Evolutionary conservation across 257 asterid species (phyloP).

Genomic region (Craterostigma plantagineum): DNA sequence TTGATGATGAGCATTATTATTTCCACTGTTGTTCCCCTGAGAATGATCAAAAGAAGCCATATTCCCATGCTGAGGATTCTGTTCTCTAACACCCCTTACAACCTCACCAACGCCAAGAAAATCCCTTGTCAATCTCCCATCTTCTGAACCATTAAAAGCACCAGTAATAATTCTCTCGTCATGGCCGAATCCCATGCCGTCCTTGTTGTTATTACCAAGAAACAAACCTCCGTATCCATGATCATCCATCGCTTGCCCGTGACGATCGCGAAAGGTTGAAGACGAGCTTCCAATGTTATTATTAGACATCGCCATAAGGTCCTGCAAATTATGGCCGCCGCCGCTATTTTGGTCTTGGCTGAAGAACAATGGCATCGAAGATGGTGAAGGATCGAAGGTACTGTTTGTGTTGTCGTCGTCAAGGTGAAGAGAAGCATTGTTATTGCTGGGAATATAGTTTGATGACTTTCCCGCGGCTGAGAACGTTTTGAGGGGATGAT

Average conservation of each 20-base stretch:
- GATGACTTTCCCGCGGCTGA: slow-evolving; percentile 5
- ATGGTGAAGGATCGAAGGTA: too few species aligned
- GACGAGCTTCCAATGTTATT: slow-evolving; percentile 10
- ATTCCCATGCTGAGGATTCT: too few species aligned
- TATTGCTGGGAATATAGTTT: too few species aligned
- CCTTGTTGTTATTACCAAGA: background rate
- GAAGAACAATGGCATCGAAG: slow-evolving; percentile 1
- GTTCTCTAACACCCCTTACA: background rate
- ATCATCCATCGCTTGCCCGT: slow-evolving; percentile 16
- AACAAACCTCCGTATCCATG: slow-evolving; percentile 2
- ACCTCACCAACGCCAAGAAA: slow-evolving; percentile 1
- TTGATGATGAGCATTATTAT: too few species aligned
- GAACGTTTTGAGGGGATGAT: slow-evolving; percentile 29
- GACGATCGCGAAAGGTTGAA: slow-evolving; percentile 16
- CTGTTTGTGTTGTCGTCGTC: too few species aligned
- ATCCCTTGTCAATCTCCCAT: background rate
- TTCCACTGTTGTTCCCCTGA: too few species aligned
- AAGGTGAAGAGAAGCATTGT: too few species aligned
- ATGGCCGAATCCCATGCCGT: background rate
- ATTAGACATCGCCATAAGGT: slow-evolving; percentile 16
- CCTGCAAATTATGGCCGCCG: slow-evolving; percentile 23
- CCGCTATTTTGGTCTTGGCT: background rate
- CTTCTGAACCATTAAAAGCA: too few species aligned
- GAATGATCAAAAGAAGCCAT: too few species aligned
- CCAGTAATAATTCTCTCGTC: too few species aligned